These are phyloP conservation scores for Syzygium jambos DNA, from an alignment of 345 rosid genomes.

Conservation along the genomic window DNA sequence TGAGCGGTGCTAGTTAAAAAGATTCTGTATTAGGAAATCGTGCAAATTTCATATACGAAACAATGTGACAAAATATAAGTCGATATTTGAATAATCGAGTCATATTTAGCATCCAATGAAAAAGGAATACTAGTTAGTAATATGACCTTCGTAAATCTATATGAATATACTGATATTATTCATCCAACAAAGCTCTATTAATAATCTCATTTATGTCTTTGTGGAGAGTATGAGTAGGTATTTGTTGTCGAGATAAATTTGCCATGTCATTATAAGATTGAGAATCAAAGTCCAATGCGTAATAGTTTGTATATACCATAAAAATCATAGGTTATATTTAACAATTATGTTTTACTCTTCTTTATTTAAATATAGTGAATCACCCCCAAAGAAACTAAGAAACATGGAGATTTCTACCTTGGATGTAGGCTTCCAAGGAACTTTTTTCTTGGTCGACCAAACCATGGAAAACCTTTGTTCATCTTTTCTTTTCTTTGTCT, in stretches of 20 bases:
- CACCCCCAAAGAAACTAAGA: not conserved
- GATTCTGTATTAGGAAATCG: not conserved
- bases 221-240: too few species aligned
- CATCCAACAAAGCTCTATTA: not conserved
- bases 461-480: not conserved
- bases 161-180: not conserved
- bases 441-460: not conserved
- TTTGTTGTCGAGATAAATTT: not conserved
- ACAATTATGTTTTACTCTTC: not conserved
- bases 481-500: not conserved
- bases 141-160: not conserved
- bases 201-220: too few species aligned
- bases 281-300: not conserved
- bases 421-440: not conserved
- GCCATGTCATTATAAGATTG: not conserved
- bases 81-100: not conserved
- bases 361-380: not conserved
- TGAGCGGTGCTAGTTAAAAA: not conserved
- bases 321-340: not conserved
- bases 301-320: not conserved
- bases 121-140: not conserved
- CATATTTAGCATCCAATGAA: not conserved
- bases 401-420: not conserved
- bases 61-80: not conserved
- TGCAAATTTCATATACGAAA: not conserved